Conservation (phyloP, 768 basidiomycete species). For the Lenzites betulinus region DNA sequence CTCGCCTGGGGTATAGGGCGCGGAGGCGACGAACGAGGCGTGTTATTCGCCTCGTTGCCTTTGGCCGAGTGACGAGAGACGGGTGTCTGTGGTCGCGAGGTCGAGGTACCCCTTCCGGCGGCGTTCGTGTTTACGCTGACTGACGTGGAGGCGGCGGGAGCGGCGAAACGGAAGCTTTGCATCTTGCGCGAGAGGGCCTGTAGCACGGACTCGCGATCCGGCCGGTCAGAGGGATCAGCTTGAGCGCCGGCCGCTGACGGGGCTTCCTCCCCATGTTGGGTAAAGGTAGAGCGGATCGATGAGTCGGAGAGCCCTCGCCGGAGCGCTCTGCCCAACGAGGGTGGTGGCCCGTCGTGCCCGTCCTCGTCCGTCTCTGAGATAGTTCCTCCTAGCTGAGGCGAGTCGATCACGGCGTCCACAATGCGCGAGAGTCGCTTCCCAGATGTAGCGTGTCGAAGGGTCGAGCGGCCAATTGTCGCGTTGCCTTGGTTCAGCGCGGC, state of each 20-base stretch:
- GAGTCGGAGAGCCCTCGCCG: slow-evolving; percentile 89
- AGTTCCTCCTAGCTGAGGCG: slow-evolving; percentile 35
- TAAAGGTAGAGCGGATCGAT: slow-evolving; percentile 86
- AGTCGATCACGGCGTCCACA: slow-evolving; percentile 80
- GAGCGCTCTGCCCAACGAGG: slow-evolving; percentile 68
- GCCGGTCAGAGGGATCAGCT: neutral
- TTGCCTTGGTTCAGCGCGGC: slow-evolving; percentile 2
- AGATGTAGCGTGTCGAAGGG: slow-evolving; percentile 28
- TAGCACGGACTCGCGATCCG: slow-evolving; percentile 33
- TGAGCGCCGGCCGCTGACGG: slow-evolving; percentile 1
- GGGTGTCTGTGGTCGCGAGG: slow-evolving; percentile 19
- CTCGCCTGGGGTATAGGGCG: slow-evolving; percentile 25
- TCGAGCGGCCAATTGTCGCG: slow-evolving; percentile 28
- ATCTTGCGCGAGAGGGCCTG: slow-evolving; percentile 36
- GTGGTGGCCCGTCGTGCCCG: slow-evolving; percentile 21
- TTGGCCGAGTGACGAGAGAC: neutral
- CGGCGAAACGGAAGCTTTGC: slow-evolving; percentile 32
- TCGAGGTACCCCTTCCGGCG: neutral
- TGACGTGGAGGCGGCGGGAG: slow-evolving; percentile 28
- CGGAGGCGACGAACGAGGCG: slow-evolving; percentile 23
- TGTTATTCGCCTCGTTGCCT: slow-evolving; percentile 9
- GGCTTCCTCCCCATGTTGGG: slow-evolving; percentile 49
- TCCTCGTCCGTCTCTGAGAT: slow-evolving; percentile 37
- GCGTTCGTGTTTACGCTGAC: slow-evolving; percentile 18
- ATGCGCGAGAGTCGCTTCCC: slow-evolving; percentile 55